Base-by-base conservation (phyloP, 1,139 yeast species). In the Saccharomycopsis phalli region DNA sequence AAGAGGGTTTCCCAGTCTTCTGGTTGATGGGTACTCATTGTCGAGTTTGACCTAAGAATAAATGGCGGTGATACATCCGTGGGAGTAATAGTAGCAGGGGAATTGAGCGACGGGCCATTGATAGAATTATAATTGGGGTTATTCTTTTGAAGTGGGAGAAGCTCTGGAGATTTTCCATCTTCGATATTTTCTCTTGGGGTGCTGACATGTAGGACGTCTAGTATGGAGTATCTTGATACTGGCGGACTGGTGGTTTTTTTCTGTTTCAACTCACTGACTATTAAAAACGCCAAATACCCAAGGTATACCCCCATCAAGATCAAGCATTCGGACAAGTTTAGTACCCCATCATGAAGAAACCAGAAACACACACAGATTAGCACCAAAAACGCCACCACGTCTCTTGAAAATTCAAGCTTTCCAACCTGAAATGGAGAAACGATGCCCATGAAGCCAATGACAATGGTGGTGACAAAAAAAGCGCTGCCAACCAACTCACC, bases 401-500 rank as follows among this genome's bases (percentile, higher is more conserved):
- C 81, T 46, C 70, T 54, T 7, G 68, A 40, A 43, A 76, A 73
- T 31, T 64, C 61, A 33, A 50, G 46, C 21, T 44, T 37, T 11
- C 67, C 64, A 3, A 83, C 81, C 42, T 66, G 59, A 54, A 83
- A 81, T 0, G 94, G 91, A 36, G 69, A 65, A 1, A 77, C 60
- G 2, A 84, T 60, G 0, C 83, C 83, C 74, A 84, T 78, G 2
- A 77, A 59, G 0, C 95, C 95, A 19, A 81, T 67, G 3, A 84
- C 86, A 2, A 81, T 76, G 3, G 88, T 73, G 10, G 79, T 66
- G n/a, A 82, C 78, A 51, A 86, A 81, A 29, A 77, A 68, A 0
- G 91, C 83, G 2, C 95, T 88, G 0, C 98, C 97, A 26, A 86
- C 60, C 30, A 88, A 64, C 57, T 88, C 96, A 1, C 96, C 93